Conservation (phyloP, 352 stramenopile species). For the Phytophthora fragariaefolia region DNA sequence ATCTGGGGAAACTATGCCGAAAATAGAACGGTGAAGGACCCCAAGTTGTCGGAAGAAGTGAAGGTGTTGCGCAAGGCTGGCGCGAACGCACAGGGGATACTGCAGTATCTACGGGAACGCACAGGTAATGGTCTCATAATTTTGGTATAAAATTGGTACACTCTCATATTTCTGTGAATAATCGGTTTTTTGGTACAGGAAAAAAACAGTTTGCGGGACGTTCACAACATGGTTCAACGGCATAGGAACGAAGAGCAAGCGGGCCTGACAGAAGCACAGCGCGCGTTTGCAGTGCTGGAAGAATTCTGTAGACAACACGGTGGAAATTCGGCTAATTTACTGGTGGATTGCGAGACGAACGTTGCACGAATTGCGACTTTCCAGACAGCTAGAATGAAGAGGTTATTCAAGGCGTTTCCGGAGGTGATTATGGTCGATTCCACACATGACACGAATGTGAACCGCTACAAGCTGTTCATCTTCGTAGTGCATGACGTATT, state of each 20-base stretch:
- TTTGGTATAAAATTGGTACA: conserved; percentile 5
- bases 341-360: not conserved
- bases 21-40: conserved; percentile 2
- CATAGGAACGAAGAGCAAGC: not conserved
- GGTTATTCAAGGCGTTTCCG: conserved; percentile 8
- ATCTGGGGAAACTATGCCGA: too few species aligned
- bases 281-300: conserved; percentile 8
- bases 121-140: conserved; percentile 1
- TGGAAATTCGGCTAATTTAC: not conserved
- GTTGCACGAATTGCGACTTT: conserved; percentile 3
- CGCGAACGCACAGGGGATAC: not conserved
- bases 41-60: not conserved
- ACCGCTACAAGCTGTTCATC: conserved; percentile 26
- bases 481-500: conserved; percentile 22
- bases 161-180: not conserved
- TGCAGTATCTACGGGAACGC: not conserved
- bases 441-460: conserved; percentile 19
- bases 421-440: conserved; percentile 7
- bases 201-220: conserved; percentile 11
- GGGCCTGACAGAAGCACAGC: conserved; percentile 2
- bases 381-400: conserved; percentile 10
- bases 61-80: conserved; percentile 8
- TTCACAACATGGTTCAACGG: conserved; percentile 22
- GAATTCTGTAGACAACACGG: conserved; percentile 6
- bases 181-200: not conserved